A percentile compares a stretch with the other conserved stretches of the same genome.
phyloP scores from a whole-genome alignment of 192 early-diverging fungal species.

The Coemansia sp. region DNA sequence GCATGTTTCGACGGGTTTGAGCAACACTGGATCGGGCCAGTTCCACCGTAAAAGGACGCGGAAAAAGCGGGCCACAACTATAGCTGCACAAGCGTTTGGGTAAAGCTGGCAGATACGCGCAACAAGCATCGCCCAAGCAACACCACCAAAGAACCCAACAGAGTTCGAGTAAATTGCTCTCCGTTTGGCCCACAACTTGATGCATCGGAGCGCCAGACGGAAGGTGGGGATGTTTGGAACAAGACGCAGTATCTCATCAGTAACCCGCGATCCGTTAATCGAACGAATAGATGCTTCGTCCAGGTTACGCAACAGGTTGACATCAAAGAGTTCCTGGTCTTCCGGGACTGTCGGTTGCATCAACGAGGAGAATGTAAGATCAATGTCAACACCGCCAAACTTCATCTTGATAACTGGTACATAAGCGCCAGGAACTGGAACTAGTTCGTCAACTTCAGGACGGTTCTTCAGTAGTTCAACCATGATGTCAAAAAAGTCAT shows the following conservation, averaged over 20 bases:
- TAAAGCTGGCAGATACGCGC: constrained; percentile 95
- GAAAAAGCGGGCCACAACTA: constrained; percentile 89
- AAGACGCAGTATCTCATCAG: constrained; percentile 91
- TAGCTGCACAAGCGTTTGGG: constrained; percentile 87
- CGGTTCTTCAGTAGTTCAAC: constrained; percentile 77
- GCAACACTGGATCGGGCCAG: constrained; percentile 91
- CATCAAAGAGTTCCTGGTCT: constrained; percentile 81
- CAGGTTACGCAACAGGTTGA: constrained; percentile 80
- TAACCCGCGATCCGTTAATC: constrained; percentile 94
- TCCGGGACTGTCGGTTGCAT: constrained; percentile 76
- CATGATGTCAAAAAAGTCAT: constrained; percentile 93
- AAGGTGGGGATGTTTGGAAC: constrained; percentile 91
- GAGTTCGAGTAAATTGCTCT: constrained; percentile 94
- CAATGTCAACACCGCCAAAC: constrained; percentile 89
- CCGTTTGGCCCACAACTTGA: constrained; percentile 96
- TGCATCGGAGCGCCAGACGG: constrained; percentile 85
- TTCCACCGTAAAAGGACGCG: constrained; percentile 83
- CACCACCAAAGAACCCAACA: constrained; percentile 97
- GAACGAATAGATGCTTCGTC: constrained; percentile 87
- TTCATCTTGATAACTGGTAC: constrained; percentile 95
- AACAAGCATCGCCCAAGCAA: constrained; percentile 98
- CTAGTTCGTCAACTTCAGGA: constrained; percentile 83
- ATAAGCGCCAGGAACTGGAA: constrained; percentile 84
- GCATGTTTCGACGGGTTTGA: constrained; percentile 86
- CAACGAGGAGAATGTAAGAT: constrained; percentile 89